Evolutionary conservation across 1,284 basidiomycete species (phyloP), one percentile per base, ranked within the genome.

Genomic region (Tetrapyrgos nigripes): DNA sequence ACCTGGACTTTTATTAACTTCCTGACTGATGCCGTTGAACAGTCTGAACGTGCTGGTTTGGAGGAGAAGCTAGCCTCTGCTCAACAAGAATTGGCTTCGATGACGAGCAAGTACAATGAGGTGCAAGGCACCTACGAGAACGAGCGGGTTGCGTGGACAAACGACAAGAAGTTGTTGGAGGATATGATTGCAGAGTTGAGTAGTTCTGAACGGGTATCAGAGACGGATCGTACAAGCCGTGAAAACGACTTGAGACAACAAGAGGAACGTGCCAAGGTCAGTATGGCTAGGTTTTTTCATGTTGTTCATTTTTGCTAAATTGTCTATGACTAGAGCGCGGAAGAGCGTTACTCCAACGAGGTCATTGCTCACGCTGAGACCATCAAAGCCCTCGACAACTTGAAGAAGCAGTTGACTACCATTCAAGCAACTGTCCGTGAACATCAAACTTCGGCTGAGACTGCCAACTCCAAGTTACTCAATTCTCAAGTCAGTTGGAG

Each of bases 321-420:
- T 46, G 54, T 49, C 45, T 17, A 29, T 29, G 17, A 29, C 17
- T 29, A 92, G 85, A 84, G 88, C 63, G 92, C 92, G 1, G 92
- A 96, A 70, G 87, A 91, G 57, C 86, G 89, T 57, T 95, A 94
- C 66, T 83, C 88, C 19, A 82, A 87, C 43, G 92, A 94, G 68
- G 83, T 95, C n/a, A 74, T 95, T 26, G 80, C 90, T 1, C 94
- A 96, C 71, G 93, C 93, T 0, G 89, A 94, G 50, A 83, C 91
- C 2, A 88, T 95, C 78, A 93, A 93, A 74, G 67, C 79, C 6
- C 80, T 93, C 19, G 84, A 89, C 19, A 76, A 73, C 13, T 78
- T 94, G 60, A 90, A 88, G 71, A 79, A 83, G 57, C 84, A 92
- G 50, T 77, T 94, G 3, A 69, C 77, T 11, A 69, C 75, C 24